Percentiles rank a stretch among this genome's conserved stretches.
phyloP scores from a whole-genome alignment of 148 eudicot species.

The Selenicereus undatus region DNA sequence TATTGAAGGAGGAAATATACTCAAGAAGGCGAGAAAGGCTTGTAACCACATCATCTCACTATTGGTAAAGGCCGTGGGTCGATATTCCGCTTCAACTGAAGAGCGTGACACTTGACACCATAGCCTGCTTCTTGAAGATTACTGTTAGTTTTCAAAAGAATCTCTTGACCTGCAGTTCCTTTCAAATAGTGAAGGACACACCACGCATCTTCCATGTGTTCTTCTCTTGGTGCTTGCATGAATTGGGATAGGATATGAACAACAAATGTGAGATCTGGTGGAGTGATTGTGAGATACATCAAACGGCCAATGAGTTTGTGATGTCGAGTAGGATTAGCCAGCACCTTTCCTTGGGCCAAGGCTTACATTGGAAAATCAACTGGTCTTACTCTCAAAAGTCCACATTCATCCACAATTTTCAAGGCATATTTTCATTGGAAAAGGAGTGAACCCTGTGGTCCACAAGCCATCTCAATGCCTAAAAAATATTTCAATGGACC shows the following conservation, averaged over 20 bases:
- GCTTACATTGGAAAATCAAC: neutral
- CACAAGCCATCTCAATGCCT: too few relatives aligned
- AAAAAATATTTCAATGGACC: too few relatives aligned
- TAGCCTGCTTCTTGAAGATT: neutral
- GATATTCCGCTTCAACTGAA: neutral
- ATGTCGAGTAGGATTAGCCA: neutral
- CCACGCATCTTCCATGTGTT: neutral
- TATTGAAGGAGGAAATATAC: neutral
- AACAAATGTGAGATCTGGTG: neutral
- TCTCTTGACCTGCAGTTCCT: neutral
- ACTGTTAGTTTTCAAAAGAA: too few relatives aligned
- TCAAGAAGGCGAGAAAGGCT: neutral
- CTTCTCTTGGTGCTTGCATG: constrained; percentile 2
- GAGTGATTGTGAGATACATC: neutral
- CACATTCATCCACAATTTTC: too few relatives aligned
- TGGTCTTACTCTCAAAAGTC: neutral
- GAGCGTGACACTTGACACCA: neutral
- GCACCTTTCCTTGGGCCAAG: neutral
- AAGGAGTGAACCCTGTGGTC: too few relatives aligned
- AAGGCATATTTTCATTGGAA: too few relatives aligned
- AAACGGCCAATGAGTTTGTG: neutral
- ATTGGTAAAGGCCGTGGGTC: neutral
- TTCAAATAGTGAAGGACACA: neutral
- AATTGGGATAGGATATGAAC: constrained; percentile 1
- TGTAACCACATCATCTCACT: neutral